Conservation (phyloP, 192 early-diverging fungal genomes). For the Entomortierella parvispora region DNA sequence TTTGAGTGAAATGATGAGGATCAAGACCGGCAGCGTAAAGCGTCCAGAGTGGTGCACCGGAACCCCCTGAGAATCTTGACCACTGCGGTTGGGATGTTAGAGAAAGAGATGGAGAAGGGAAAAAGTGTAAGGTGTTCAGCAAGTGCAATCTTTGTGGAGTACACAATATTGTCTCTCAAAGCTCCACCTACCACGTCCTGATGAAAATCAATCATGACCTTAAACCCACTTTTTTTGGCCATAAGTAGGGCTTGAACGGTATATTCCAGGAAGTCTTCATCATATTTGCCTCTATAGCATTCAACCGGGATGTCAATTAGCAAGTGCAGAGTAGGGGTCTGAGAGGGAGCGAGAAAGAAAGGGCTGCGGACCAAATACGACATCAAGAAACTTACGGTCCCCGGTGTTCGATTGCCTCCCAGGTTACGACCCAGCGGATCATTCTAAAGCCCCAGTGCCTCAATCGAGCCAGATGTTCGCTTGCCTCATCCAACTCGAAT, state of each 20-base stretch:
- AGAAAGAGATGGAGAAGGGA: background rate
- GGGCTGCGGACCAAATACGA: no score
- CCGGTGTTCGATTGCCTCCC: constrained; percentile 78
- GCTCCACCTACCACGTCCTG: constrained; percentile 59
- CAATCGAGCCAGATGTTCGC: constrained; percentile 74
- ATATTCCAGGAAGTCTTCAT: constrained; percentile 64
- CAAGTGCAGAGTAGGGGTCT: background rate
- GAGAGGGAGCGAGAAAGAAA: background rate
- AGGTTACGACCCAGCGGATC: constrained; percentile 74
- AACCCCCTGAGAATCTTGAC: constrained; percentile 55
- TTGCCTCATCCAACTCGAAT: constrained; percentile 73
- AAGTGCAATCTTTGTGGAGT: background rate
- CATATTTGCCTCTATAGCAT: constrained; percentile 56
- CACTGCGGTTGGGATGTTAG: constrained; percentile 21
- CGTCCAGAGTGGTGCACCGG: constrained; percentile 68
- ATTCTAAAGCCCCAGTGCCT: constrained; percentile 78
- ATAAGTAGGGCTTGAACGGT: constrained; percentile 57
- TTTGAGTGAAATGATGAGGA: constrained; percentile 53
- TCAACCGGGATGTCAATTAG: background rate
- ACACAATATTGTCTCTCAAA: background rate
- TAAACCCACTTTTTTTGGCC: constrained; percentile 53
- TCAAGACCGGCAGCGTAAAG: constrained; percentile 58
- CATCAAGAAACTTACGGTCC: constrained; percentile 66
- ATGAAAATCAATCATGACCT: constrained; percentile 69
- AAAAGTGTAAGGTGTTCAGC: background rate